Percentiles rank a stretch among this genome's conserved stretches.
phyloP scores from a whole-genome alignment of 2,329 filamentous ascomycete genomes.

The Onygenales sp. region DNA sequence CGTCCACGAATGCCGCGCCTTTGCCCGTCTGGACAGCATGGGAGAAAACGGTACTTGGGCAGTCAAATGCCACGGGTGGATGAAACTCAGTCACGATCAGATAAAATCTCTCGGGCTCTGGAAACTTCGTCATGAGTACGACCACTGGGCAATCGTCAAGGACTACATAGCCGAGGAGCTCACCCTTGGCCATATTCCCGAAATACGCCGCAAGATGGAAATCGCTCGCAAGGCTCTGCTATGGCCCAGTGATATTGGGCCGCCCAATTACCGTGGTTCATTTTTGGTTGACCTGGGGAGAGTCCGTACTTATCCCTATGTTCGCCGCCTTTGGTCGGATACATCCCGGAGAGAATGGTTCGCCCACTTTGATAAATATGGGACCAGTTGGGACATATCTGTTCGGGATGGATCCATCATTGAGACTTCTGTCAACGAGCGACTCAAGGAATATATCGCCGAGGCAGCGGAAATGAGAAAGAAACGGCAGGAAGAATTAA shows the following conservation, averaged over 20 bases:
- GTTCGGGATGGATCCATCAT: not conserved
- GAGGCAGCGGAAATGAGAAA: not conserved
- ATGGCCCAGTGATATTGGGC: conserved; percentile 4
- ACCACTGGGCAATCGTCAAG: conserved; percentile 10
- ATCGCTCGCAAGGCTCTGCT: conserved; percentile 8
- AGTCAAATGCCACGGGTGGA: conserved; percentile 10
- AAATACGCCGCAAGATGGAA: conserved; percentile 8
- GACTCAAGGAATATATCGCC: not conserved
- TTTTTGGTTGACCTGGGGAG: conserved; percentile 9
- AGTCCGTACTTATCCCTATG: conserved; percentile 6
- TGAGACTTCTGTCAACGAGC: not conserved
- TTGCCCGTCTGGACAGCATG: conserved; percentile 9
- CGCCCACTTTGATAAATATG: not conserved
- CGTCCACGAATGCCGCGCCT: conserved; percentile 8
- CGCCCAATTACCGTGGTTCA: conserved; percentile 8
- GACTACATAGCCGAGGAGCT: conserved; percentile 5
- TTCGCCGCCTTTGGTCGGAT: not conserved
- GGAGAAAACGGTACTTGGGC: conserved; percentile 10
- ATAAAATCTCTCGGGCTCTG: not conserved
- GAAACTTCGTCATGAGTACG: not conserved
- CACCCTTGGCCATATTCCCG: conserved; percentile 7
- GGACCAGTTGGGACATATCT: not conserved
- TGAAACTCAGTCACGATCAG: conserved; percentile 8
- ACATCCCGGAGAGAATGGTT: not conserved
- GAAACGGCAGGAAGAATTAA: not conserved